Conservation (phyloP, 352 stramenopile species). For the Pythium scleroteichum region DNA sequence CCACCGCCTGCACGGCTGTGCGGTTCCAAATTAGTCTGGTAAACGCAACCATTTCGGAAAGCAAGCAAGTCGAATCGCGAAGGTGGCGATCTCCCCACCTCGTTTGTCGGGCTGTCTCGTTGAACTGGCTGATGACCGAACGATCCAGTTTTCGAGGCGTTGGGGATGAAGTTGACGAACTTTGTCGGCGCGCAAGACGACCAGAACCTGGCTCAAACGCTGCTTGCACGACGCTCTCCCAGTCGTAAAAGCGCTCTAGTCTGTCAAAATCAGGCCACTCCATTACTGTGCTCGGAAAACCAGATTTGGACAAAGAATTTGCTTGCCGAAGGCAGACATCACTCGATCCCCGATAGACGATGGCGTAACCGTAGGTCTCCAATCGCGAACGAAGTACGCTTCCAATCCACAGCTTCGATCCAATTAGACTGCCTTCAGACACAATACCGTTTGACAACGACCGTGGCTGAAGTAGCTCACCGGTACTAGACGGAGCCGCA, state of each 20-base stretch:
- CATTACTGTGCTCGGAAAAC: conserved; percentile 52
- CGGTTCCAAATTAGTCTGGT: conserved; percentile 11
- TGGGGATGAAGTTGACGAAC: conserved; percentile 15
- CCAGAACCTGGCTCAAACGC: conserved; percentile 48
- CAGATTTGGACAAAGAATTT: conserved; percentile 38
- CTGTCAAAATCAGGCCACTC: conserved; percentile 32
- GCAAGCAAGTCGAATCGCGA: background rate
- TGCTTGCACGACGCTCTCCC: conserved; percentile 42
- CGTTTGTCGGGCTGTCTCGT: conserved; percentile 15
- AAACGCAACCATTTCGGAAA: conserved; percentile 22
- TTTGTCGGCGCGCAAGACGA: conserved; percentile 41
- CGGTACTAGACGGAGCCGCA: conserved; percentile 40
- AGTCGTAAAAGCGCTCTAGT: conserved; percentile 48
- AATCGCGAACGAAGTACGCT: conserved; percentile 49
- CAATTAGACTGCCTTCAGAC: conserved; percentile 51
- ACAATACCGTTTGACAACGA: conserved; percentile 53
- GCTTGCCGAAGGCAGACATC: conserved; percentile 40
- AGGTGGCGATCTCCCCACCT: conserved; percentile 3
- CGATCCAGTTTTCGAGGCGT: conserved; percentile 34
- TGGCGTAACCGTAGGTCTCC: conserved; percentile 47
- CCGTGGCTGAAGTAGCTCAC: conserved; percentile 58
- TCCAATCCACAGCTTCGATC: conserved; percentile 69
- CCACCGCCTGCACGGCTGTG: background rate
- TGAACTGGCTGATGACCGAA: conserved; percentile 45
- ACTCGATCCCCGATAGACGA: conserved; percentile 41